Conservation (phyloP, 305 asterid species). For the Salvia sclarea region DNA sequence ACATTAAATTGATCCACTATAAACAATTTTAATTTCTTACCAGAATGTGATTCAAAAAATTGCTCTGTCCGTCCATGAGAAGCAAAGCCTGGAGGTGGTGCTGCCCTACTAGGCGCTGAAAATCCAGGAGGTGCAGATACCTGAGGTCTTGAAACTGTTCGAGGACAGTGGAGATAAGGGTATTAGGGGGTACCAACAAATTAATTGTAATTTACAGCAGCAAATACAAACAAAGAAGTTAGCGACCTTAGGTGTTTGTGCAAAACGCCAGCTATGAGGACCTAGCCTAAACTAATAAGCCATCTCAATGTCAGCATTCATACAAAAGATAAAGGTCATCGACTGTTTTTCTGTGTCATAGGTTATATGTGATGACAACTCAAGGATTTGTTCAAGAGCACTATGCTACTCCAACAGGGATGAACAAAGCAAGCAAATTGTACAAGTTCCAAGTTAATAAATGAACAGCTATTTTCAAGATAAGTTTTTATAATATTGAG, state of each 20-base stretch:
- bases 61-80: slow-evolving; percentile 38
- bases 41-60: slow-evolving; percentile 31
- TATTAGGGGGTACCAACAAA: slow-evolving; percentile 2
- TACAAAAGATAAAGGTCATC: not conserved
- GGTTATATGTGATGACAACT: not conserved
- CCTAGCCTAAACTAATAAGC: not conserved
- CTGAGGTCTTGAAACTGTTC: slow-evolving; percentile 76
- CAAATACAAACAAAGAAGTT: not conserved
- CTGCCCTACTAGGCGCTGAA: slow-evolving; percentile 54
- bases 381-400: not conserved
- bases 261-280: not conserved
- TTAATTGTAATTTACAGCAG: not conserved
- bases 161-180: slow-evolving; percentile 26
- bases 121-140: slow-evolving; percentile 81
- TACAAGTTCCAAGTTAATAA: not conserved
- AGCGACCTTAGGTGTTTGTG: not conserved
- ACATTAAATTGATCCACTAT: not conserved
- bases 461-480: slow-evolving; percentile 11
- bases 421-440: not conserved
- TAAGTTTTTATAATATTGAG: not conserved
- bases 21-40: slow-evolving; percentile 37
- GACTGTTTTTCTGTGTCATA: not conserved
- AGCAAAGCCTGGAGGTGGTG: slow-evolving; percentile 47
- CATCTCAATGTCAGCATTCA: slow-evolving; percentile 4
- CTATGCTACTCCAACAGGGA: not conserved